Evolutionary conservation across 176 grass and related monocot species (phyloP), one percentile per base, ranked within the genome.

Genomic region (Carex pumila): DNA sequence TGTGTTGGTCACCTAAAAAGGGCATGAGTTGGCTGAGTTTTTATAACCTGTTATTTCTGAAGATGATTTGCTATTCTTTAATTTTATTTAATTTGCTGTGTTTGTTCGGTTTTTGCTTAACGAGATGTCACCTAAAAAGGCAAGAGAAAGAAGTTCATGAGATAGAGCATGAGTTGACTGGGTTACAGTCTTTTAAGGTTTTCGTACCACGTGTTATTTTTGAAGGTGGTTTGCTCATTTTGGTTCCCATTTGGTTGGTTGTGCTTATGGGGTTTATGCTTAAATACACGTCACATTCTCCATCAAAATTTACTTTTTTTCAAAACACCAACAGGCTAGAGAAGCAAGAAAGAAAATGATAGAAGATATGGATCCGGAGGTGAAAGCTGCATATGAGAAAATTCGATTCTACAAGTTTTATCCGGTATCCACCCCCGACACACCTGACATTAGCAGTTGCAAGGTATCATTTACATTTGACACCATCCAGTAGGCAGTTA

Each of bases 341-440:
- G 95, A 94, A 86, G 91, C 89, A 14, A 91, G 91, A 76, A 98
- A 84, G 79, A 91, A 98, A 89, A 84, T 85, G 78, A 93, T 98
- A 15, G 92, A 94, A 58, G 89, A 91, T 37, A 90, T 98, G 92
- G 85, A 94, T 85, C 92, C 95, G 1, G 73, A 91, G 60, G 87
- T 81, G 37, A 94, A 82, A 89, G 84, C 83, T 29, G 95, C 92
- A 70, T 86, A 89, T 79, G 86, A 94, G 54, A 94, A 88, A 21
- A 94, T 98, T 64, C 79, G 71, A 52, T 91, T 98, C 53, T 98
- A 98, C 67, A 98, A 98, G 67, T 94, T 98, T 59, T 98, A 98
- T 54, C 95, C 95, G 19, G 84, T 93, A 39, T 81, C 89, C 65
- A 91, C 89, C 60, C 17, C 84, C 0, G 91, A 93, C 18, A 91